Percentiles rank a stretch among this genome's conserved stretches.
Conservation (phyloP, 345 rosid species). For the Turritis glabra region DNA sequence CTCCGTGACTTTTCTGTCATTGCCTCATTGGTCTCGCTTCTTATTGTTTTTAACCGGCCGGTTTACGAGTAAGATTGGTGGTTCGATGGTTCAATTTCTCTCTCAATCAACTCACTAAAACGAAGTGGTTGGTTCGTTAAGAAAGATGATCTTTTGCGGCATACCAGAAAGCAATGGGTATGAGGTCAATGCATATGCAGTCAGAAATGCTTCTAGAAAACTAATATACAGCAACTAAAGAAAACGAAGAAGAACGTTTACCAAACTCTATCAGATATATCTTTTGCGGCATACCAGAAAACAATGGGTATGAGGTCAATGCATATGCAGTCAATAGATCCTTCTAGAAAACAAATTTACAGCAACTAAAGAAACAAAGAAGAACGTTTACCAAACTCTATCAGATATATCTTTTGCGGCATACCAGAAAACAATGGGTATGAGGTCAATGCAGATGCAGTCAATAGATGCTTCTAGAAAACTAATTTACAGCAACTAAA, state of each 20-base stretch:
- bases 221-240: constrained; percentile 5
- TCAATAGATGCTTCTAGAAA: not conserved
- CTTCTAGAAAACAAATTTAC: constrained; percentile 4
- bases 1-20: constrained; percentile 12
- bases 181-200: too few species aligned
- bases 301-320: not conserved
- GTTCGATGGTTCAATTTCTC: not conserved
- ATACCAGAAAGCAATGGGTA: too few species aligned
- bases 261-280: constrained; percentile 4
- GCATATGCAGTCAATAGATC: not conserved
- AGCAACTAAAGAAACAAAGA: not conserved
- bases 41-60: constrained; percentile 13
- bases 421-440: not conserved
- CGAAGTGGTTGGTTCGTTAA: too few species aligned
- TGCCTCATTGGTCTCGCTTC: not conserved
- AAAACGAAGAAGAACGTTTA: constrained; percentile 4
- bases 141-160: not conserved
- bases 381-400: constrained; percentile 19
- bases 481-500: constrained; percentile 6
- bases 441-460: not conserved
- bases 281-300: not conserved
- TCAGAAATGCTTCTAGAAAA: not conserved
- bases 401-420: not conserved
- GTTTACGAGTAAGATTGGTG: not conserved
- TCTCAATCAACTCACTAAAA: not conserved